Conservation (phyloP, 257 asterid genomes). For the Asclepias syriaca region DNA sequence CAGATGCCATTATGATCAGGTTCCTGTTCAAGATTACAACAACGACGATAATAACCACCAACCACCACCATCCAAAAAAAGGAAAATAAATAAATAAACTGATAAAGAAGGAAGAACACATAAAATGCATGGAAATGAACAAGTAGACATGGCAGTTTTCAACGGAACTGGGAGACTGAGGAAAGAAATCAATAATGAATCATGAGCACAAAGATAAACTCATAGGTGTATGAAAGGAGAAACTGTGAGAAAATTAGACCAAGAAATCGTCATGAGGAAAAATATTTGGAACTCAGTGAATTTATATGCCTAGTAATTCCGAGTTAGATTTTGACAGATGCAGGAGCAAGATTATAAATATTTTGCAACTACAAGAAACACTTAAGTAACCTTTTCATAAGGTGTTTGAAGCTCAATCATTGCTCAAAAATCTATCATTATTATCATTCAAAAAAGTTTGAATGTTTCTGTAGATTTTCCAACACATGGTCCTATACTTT, state of each 20-base stretch:
- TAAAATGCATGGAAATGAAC: not conserved
- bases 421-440: not conserved
- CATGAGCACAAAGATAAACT: not conserved
- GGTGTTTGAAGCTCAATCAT: not conserved
- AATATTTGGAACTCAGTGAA: not conserved
- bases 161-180: not conserved
- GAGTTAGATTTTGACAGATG: not conserved
- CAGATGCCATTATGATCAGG: not conserved
- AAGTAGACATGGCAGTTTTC: not conserved
- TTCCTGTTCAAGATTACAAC: not conserved
- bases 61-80: not conserved
- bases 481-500: not conserved
- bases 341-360: not conserved
- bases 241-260: not conserved
- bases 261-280: not conserved
- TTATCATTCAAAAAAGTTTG: not conserved
- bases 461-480: not conserved
- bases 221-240: not conserved
- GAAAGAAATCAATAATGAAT: not conserved
- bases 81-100: not conserved
- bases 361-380: not conserved
- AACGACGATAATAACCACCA: not conserved
- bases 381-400: not conserved
- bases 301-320: not conserved
- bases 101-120: not conserved